Conservation (phyloP, 352 stramenopile genomes). For the Pythium oligandrum region DNA sequence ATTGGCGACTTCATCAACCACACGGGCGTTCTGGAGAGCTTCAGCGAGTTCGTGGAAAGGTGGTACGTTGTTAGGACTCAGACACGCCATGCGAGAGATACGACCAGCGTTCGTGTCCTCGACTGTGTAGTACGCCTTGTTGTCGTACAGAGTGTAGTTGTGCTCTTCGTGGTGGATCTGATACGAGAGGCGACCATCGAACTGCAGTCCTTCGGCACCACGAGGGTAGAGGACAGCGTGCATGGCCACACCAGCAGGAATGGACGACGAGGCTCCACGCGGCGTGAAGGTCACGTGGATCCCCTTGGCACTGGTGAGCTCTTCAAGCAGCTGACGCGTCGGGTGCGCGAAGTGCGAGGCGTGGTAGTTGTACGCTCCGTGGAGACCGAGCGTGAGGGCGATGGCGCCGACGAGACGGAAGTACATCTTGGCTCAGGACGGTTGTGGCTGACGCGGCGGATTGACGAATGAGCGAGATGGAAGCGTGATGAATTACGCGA, state of each 20-base stretch:
- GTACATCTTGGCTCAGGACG: not conserved
- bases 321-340: constrained; percentile 16
- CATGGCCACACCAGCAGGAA: too few species aligned
- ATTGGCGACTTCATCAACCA: constrained; percentile 19
- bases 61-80: constrained; percentile 18
- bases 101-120: constrained; percentile 7
- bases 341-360: constrained; percentile 19
- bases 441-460: not conserved
- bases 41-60: constrained; percentile 16
- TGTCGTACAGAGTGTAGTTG: constrained; percentile 29
- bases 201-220: constrained; percentile 9
- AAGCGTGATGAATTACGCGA: too few species aligned
- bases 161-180: constrained; percentile 15
- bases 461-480: constrained; percentile 3
- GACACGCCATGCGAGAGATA: constrained; percentile 17
- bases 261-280: not conserved
- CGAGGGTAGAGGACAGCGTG: constrained; percentile 5
- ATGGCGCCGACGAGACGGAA: constrained; percentile 4
- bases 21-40: constrained; percentile 21
- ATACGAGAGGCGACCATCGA: constrained; percentile 29
- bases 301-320: constrained; percentile 22
- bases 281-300: constrained; percentile 19
- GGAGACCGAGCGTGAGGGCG: constrained; percentile 16
- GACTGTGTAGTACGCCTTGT: constrained; percentile 19
- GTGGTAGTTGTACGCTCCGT: constrained; percentile 12